Percentiles rank a stretch among this genome's conserved stretches.
These are phyloP conservation scores for Hamamelis virginiana DNA, from an alignment of 164 flowering plant species.

Conservation along the genomic window DNA sequence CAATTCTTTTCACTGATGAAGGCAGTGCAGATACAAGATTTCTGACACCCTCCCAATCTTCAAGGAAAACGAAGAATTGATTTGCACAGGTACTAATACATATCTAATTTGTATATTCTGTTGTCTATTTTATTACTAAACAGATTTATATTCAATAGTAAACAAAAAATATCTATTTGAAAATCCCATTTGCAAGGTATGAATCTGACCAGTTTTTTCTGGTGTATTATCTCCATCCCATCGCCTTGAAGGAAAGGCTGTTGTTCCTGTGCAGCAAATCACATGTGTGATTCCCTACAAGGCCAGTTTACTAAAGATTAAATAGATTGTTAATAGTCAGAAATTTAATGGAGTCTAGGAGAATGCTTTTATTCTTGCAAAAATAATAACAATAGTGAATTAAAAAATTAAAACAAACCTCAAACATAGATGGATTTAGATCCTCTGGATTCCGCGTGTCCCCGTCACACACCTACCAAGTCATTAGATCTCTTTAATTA, in stretches of 20 bases:
- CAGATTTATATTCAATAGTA: too few relatives aligned
- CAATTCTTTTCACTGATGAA: slow-evolving; percentile 70
- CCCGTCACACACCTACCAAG: slow-evolving; percentile 61
- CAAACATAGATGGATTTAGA: slow-evolving; percentile 70
- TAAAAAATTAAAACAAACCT: slow-evolving; percentile 46
- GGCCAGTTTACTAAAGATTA: slow-evolving; percentile 4
- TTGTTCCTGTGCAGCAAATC: slow-evolving; percentile 94
- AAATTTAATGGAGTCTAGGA: background rate
- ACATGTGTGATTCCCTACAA: slow-evolving; percentile 92
- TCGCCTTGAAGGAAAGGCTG: slow-evolving; percentile 92
- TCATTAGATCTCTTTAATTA: slow-evolving; percentile 7
- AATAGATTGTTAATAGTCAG: background rate
- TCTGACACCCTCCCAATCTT: slow-evolving; percentile 96
- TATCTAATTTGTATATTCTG: background rate
- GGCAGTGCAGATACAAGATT: slow-evolving; percentile 82
- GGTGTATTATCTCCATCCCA: slow-evolving; percentile 97
- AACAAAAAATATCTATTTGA: background rate
- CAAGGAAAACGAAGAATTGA: slow-evolving; percentile 20
- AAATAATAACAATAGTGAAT: background rate
- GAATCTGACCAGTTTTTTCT: slow-evolving; percentile 84
- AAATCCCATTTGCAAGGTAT: slow-evolving; percentile 8
- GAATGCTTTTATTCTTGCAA: too few relatives aligned
- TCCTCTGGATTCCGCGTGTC: slow-evolving; percentile 80
- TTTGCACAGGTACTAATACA: background rate
- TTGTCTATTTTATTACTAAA: too few relatives aligned